These are phyloP conservation scores for Asterella californica DNA, from an alignment of 225 moss, liverwort and hornwort species.

Conservation along the genomic window DNA sequence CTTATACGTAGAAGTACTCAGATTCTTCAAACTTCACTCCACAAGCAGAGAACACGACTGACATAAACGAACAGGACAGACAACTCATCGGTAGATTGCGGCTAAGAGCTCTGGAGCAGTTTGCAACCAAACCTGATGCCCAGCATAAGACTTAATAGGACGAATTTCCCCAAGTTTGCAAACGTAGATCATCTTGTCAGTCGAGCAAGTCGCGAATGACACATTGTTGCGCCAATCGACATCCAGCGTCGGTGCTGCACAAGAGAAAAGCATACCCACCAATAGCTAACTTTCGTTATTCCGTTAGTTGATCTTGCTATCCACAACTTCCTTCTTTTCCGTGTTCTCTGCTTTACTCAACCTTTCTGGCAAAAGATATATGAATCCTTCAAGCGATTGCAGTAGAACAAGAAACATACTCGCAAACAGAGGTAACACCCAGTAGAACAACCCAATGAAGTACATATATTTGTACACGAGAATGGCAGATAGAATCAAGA, in stretches of 20 bases:
- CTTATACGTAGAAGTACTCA: background rate
- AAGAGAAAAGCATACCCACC: background rate
- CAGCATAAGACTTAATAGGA: slow-evolving; percentile 85
- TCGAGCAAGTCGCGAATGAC: slow-evolving; percentile 97
- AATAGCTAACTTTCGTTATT: background rate
- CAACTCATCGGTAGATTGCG: background rate
- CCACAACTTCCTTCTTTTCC: background rate
- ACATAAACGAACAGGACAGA: background rate
- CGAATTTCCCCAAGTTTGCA: slow-evolving; percentile 95
- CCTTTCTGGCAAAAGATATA: too few relatives aligned
- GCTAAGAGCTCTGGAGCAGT: background rate
- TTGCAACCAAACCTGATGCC: slow-evolving; percentile 63
- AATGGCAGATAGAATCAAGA: too few relatives aligned
- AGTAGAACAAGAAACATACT: too few relatives aligned
- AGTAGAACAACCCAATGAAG: too few relatives aligned
- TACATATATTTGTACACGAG: too few relatives aligned
- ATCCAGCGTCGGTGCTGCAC: slow-evolving; percentile 95
- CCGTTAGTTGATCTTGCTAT: background rate
- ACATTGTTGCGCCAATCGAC: slow-evolving; percentile 99
- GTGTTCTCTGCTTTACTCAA: too few relatives aligned
- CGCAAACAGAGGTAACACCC: too few relatives aligned
- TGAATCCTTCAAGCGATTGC: too few relatives aligned
- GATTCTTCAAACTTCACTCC: background rate
- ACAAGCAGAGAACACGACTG: background rate
- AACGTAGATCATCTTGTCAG: slow-evolving; percentile 99